Evolutionary conservation across 306 rosid species (phyloP), one percentile per base, ranked within the genome.

Genomic region (Vigna angularis): DNA sequence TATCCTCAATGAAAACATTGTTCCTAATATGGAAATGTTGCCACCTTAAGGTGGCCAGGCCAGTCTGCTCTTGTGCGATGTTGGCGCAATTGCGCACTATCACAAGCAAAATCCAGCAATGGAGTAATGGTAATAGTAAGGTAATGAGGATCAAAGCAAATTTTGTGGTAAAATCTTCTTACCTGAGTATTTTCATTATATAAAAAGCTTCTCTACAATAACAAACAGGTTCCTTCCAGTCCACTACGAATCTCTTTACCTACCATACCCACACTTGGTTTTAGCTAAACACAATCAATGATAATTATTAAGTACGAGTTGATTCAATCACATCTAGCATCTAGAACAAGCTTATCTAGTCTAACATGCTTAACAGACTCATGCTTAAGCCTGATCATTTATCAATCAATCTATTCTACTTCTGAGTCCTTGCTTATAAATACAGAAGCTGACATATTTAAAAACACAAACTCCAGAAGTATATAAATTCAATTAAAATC

Each of bases 271-370:
- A 63, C 18, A 18, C 74, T 40, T 28, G 50, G 36, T 61, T 51
- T 61, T 52, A 82, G 45, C 4, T 44, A 52, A 28, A 57, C 51
- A 40, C 47, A 62, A 44, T 17, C 51, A 28, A 42, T 49, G 40
- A 12, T 26, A 61, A 44, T 22, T 63, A 47, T 64, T 5, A 53
- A 64, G 22, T 48, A 69, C 30, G 28, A 14, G 70, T 28, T 18
- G 30, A 38, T 51, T 73, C 53, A 20, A 32, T 51, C 67, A 17
- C 36, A 26, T 8, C 34, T 6, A 63, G 59, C 24, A 40, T 57
- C 66, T 49, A 74, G 48, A 18, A 81, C 38, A 10, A 22, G 57
- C 42, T 49, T 70, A 38, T 78, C 68, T 47, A 66, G 50, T 34
- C 38, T 32, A 32, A 32, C 7, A 4, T 32, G 6, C 38, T 32